Percentiles rank a stretch among this genome's conserved stretches.
phyloP scores from a whole-genome alignment of 768 basidiomycete genomes.

The Tricholoma terreum region DNA sequence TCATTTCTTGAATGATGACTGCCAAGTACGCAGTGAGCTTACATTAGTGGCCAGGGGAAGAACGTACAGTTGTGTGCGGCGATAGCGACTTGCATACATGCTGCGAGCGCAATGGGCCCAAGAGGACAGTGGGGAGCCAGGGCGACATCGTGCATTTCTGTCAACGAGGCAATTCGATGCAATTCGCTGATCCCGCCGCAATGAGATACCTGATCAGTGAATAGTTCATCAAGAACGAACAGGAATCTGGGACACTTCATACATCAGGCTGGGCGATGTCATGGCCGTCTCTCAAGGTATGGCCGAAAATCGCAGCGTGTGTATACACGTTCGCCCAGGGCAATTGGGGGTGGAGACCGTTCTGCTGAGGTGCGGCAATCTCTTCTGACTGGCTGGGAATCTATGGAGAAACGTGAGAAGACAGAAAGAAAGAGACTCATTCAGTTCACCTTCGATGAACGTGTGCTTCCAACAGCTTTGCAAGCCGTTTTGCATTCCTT shows the following conservation, averaged over 20 bases:
- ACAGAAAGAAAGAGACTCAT: neutral
- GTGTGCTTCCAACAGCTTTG: conserved; percentile 55
- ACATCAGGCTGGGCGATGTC: conserved; percentile 73
- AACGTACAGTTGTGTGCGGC: conserved; percentile 56
- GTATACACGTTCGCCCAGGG: conserved; percentile 60
- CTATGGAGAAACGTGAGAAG: conserved; percentile 22
- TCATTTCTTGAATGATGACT: conserved; percentile 69
- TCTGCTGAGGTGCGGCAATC: conserved; percentile 54
- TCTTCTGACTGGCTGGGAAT: conserved; percentile 61
- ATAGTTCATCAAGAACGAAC: neutral
- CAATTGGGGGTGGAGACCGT: conserved; percentile 57
- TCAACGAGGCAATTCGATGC: conserved; percentile 53
- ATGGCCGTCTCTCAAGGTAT: conserved; percentile 62
- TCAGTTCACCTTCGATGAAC: conserved; percentile 55
- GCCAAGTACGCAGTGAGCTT: neutral
- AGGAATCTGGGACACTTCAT: conserved; percentile 15
- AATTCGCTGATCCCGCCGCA: conserved; percentile 61
- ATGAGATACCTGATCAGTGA: conserved; percentile 45
- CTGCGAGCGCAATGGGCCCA: conserved; percentile 69
- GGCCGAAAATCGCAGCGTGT: conserved; percentile 61
- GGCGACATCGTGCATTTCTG: conserved; percentile 70
- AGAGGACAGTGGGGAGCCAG: conserved; percentile 71
- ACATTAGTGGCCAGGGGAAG: neutral
- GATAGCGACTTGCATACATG: conserved; percentile 62
- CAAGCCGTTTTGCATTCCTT: conserved; percentile 69